phyloP scores from a whole-genome alignment of 495 filamentous ascomycete species.

The Viridothelium virens region DNA sequence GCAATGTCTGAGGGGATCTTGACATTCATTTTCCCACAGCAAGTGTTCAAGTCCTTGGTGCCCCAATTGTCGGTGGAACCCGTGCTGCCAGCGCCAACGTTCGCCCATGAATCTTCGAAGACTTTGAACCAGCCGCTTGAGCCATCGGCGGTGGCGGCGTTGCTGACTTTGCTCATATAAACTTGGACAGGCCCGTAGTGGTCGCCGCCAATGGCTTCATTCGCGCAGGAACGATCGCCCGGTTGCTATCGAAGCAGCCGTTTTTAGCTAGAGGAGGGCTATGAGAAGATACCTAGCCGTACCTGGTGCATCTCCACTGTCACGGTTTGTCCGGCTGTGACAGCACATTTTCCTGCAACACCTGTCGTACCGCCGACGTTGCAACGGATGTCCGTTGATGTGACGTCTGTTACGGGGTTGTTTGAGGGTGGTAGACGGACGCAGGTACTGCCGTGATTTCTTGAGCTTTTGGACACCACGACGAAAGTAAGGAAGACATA shows the following conservation, averaged over 20 bases:
- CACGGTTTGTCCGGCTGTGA: conserved; percentile 8
- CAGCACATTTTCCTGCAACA: conserved; percentile 7
- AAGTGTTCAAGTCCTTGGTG: conserved; percentile 40
- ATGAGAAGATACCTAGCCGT: conserved; percentile 11
- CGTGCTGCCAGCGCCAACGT: conserved; percentile 43
- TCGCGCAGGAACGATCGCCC: conserved; percentile 38
- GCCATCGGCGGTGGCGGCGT: conserved; percentile 39
- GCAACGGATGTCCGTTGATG: conserved; percentile 5
- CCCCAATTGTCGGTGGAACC: conserved; percentile 36
- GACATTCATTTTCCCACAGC: conserved; percentile 38
- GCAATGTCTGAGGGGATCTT: conserved; percentile 43
- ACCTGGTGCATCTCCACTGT: conserved; percentile 46
- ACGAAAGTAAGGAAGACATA: conserved; percentile 7
- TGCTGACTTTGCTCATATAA: conserved; percentile 47
- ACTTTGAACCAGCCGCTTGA: conserved; percentile 33
- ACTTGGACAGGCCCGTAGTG: conserved; percentile 48
- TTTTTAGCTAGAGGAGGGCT: neutral
- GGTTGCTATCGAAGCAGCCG: conserved; percentile 32
- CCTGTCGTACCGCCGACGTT: conserved; percentile 3
- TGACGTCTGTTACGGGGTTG: conserved; percentile 2
- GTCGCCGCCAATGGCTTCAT: conserved; percentile 45
- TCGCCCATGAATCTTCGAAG: conserved; percentile 40
- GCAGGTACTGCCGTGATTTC: conserved; percentile 16
- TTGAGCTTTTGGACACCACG: neutral
- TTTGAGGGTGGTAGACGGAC: conserved; percentile 13